A percentile compares a stretch with the other conserved stretches of the same genome.
phyloP scores from a whole-genome alignment of 2,329 filamentous ascomycete genomes.

The Whalleya microplaca region DNA sequence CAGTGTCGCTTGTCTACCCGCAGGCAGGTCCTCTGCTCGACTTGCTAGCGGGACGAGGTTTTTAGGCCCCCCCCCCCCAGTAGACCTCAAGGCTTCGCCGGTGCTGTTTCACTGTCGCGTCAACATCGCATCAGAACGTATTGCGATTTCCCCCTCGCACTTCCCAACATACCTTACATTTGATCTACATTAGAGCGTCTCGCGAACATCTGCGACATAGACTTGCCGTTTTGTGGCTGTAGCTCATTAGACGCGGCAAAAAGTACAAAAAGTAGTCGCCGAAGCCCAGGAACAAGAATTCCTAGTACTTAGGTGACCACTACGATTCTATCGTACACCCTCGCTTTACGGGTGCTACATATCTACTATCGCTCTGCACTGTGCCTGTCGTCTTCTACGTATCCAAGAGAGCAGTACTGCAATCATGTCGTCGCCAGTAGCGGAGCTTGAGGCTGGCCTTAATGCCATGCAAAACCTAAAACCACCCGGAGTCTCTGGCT shows the following conservation, averaged over 20 bases:
- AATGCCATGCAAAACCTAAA: conserved; percentile 91
- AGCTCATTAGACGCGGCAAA: conserved; percentile 33
- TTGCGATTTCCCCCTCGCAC: conserved; percentile 3
- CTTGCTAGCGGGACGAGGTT: conserved; percentile 27
- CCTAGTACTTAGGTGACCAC: conserved; percentile 35
- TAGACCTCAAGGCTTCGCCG: conserved; percentile 17
- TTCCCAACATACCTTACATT: conserved; percentile 15
- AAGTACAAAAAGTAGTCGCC: conserved; percentile 35
- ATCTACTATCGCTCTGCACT: conserved; percentile 33
- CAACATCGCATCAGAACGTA: conserved; percentile 12
- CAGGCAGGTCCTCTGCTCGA: conserved; percentile 24
- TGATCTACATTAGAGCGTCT: conserved; percentile 19
- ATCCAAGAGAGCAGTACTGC: conserved; percentile 22
- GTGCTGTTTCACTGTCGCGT: conserved; percentile 19
- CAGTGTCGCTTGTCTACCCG: conserved; percentile 8
- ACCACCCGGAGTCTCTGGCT: conserved; percentile 90
- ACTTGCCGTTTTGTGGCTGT: conserved; percentile 34
- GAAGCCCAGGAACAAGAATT: conserved; percentile 28
- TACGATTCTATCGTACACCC: conserved; percentile 25
- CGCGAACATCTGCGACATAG: conserved; percentile 27
- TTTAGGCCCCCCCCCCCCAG: conserved; percentile 21
- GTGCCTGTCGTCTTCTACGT: conserved; percentile 31
- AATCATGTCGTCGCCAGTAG: conserved; percentile 80
- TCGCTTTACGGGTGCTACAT: conserved; percentile 27
- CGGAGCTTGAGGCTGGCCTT: conserved; percentile 87